These are phyloP conservation scores for Sporothrix brunneoviolacea DNA, from an alignment of 2,329 filamentous ascomycete genomes.

Conservation along the genomic window DNA sequence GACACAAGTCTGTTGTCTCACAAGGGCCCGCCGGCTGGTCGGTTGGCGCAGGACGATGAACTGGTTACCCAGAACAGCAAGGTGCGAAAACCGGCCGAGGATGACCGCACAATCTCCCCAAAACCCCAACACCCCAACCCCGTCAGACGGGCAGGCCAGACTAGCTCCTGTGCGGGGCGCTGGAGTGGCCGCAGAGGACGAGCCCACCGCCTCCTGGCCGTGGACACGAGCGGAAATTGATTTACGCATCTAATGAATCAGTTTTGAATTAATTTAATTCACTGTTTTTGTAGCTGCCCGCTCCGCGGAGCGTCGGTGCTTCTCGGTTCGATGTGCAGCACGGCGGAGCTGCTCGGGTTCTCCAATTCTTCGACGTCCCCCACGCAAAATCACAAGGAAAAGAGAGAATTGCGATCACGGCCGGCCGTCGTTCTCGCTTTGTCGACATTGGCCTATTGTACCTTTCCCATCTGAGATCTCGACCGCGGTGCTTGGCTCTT, in stretches of 20 bases:
- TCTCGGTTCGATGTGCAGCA: conserved; percentile 7
- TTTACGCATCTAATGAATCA: conserved; percentile 5
- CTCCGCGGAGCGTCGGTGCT: conserved; percentile 3
- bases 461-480: too few relatives aligned
- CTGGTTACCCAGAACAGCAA: conserved; percentile 10
- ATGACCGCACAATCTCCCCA: too few relatives aligned
- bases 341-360: conserved; percentile 27
- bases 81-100: background rate
- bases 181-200: background rate
- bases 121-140: background rate
- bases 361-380: too few relatives aligned
- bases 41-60: conserved; percentile 7
- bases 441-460: too few relatives aligned
- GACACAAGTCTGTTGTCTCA: too few relatives aligned
- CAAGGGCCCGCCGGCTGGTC: background rate
- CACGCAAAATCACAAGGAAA: too few relatives aligned
- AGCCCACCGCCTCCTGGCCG: background rate
- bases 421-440: too few relatives aligned
- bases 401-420: too few relatives aligned
- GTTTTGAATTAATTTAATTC: too few relatives aligned
- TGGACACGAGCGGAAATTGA: background rate
- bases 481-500: too few relatives aligned
- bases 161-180: background rate
- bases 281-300: background rate
- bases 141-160: background rate